phyloP scores from a whole-genome alignment of 768 basidiomycete species.

The Dentipellis fragilis region DNA sequence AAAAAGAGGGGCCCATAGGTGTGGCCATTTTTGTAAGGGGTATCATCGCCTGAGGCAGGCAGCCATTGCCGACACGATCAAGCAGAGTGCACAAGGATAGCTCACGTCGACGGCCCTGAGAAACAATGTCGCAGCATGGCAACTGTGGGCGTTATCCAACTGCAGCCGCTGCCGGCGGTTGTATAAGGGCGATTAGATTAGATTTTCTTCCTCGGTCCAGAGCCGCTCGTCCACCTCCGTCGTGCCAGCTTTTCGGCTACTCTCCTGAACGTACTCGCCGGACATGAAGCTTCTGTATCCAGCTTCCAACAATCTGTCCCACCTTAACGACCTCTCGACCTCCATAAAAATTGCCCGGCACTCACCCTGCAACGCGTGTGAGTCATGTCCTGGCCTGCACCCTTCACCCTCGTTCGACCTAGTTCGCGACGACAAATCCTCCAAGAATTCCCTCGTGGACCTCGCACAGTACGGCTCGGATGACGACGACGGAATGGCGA shows the following conservation, averaged over 20 bases:
- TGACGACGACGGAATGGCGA: slow-evolving; percentile 43
- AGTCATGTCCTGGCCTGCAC: slow-evolving; percentile 57
- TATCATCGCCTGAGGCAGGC: too few relatives aligned
- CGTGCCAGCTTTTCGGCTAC: background rate
- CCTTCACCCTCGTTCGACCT: slow-evolving; percentile 52
- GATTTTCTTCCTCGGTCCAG: background rate
- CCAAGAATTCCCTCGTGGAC: slow-evolving; percentile 38
- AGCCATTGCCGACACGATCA: too few relatives aligned
- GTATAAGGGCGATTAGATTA: background rate
- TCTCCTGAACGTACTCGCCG: background rate
- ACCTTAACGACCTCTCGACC: slow-evolving; percentile 38
- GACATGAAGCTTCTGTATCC: slow-evolving; percentile 64
- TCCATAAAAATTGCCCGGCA: slow-evolving; percentile 80
- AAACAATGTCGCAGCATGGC: background rate
- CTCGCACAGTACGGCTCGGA: slow-evolving; percentile 64
- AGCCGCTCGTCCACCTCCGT: background rate
- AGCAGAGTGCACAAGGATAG: too few relatives aligned
- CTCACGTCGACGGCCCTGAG: background rate
- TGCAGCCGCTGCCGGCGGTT: background rate
- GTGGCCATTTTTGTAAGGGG: background rate
- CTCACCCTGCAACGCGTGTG: slow-evolving; percentile 57
- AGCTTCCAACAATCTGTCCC: slow-evolving; percentile 38
- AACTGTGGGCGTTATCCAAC: background rate
- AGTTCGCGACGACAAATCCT: slow-evolving; percentile 37
- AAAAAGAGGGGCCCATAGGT: background rate